Evolutionary conservation across 2,329 filamentous ascomycete species (phyloP), one percentile per base, ranked within the genome.

Genomic region (Rachicladosporium sp.): DNA sequence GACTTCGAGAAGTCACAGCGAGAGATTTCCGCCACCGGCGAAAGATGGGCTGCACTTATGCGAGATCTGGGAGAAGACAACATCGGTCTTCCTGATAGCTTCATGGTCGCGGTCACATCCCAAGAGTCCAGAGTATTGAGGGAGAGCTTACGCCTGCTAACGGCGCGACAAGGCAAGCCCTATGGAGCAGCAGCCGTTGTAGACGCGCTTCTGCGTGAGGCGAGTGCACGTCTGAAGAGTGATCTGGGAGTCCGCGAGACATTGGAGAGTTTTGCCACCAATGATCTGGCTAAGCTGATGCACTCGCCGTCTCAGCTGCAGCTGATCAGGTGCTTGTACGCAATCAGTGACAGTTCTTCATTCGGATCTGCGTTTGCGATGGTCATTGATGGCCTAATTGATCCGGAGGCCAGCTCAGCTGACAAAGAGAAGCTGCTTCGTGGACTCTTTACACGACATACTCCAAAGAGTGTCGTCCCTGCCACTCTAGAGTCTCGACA

Each of bases 1-100:
- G 82, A 86, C 11, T 83, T 83, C 49, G 70, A 74, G 15, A 69
- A 70, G 32, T 93, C 85, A 0, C 86, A 94, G 55, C 69, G 75
- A 37, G 66, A 68, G 31, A 69, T 93, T 19, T 73, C 75, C 7
- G 68, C 77, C 5, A 73, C 82, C 50, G 78, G 79, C 0, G 66
- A 69, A 34, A 77, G 82, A 1, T 85, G 63, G 51, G 58, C 85
- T 63, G 62, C 71, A 2, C 60, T 86, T 7, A 67, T 69, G 44
- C 47, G 56, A 34, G 58, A 62, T 12, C 43, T 68, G 15, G 48
- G 65, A 19, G 46, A 52, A 10, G 38, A 43, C 46, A 29, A 45
- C 41, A 46, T 50, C 32, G 19, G 56, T 46, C 33, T 50, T 40
- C 30, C 54, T 48, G 15, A 48, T 38, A 43, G 42, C 3, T 12